Base-by-base conservation (phyloP, 805 yeast genomes). In the Yamadazyma sp. region DNA sequence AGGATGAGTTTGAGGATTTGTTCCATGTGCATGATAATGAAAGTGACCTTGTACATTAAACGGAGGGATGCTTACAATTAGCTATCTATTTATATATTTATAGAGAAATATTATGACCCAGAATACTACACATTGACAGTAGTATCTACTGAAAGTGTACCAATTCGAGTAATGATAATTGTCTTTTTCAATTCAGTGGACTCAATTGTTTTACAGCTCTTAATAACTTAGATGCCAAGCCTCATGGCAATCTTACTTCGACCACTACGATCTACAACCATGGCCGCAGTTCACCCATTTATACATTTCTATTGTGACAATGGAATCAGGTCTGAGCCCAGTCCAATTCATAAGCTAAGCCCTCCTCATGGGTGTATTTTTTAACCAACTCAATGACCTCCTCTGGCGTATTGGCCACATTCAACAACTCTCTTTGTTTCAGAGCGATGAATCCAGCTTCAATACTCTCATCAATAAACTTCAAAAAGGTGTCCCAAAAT, bases 401-500 rank as follows among this genome's bases (percentile, higher is more conserved):
- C 40, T 78, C 81, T 2, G 82, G 74, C 2, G 82, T 76, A 31
- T 67, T 67, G 8, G 89, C 95, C 27, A 83, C 82, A 38, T 76
- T 75, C 39, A 87, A 68, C 44, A 87, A 84, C 23, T 71, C 71
- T 23, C 84, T 80, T 55, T 85, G 84, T 47, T 73, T 77, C 47
- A 64, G 68, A 27, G 83, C 73, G 40, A 88, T 81, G 52, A 87
- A 87, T 3, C 89, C 91, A 28, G 70, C 64, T 10, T 67, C 57
- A 29, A 84, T 77, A 6, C 90, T 71, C 40, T 71, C 77, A 21
- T 69, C 58, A 42, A 88, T 64, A 50, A 86, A 87, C 34, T 57
- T 62, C 47, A 87, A 60, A 40, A 87, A 71, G 23, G 75, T 77
- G 57, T 87, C 88, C 59, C 76, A 88, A 58, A 84, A 88, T 0